A percentile compares a stretch with the other conserved stretches of the same genome.
Conservation (phyloP, 306 rosid genomes). For the Herpetospermum pedunculosum region DNA sequence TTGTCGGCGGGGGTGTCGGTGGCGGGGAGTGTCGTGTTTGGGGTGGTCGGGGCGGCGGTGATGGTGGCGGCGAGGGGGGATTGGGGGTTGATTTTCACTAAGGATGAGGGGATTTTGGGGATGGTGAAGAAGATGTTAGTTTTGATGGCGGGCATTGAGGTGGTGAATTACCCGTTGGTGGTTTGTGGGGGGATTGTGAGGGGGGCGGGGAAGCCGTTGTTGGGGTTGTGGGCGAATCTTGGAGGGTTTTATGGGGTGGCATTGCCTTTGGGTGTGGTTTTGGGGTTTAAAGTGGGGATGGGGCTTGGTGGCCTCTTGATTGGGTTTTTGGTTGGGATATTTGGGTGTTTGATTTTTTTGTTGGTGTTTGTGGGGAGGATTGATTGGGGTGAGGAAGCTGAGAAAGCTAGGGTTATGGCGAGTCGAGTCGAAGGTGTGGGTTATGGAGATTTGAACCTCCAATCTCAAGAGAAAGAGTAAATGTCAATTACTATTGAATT, state of each 20-base stretch:
- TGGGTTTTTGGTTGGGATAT: slow-evolving; percentile 47
- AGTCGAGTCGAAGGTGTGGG: too few relatives aligned
- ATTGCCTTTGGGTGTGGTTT: slow-evolving; percentile 49
- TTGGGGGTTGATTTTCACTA: slow-evolving; percentile 70
- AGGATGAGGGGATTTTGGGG: slow-evolving; percentile 29
- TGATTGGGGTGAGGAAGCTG: slow-evolving; percentile 53
- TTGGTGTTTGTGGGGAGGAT: slow-evolving; percentile 36
- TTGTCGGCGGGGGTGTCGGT: slow-evolving; percentile 46
- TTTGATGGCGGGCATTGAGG: slow-evolving; percentile 64
- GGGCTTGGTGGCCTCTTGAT: slow-evolving; percentile 55
- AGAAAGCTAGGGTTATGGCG: slow-evolving; percentile 40
- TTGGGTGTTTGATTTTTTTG: slow-evolving; percentile 31
- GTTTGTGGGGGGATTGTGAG: slow-evolving; percentile 77
- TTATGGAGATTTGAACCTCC: too few relatives aligned
- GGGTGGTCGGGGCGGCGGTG: slow-evolving; percentile 41
- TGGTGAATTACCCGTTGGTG: slow-evolving; percentile 63
- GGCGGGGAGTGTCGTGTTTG: slow-evolving; percentile 20
- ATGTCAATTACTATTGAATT: too few relatives aligned
- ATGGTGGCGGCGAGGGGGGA: slow-evolving; percentile 65
- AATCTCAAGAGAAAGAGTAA: too few relatives aligned
- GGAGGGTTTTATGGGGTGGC: slow-evolving; percentile 76
- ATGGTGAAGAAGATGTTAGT: slow-evolving; percentile 68
- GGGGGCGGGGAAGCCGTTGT: slow-evolving; percentile 68
- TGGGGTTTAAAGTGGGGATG: slow-evolving; percentile 51
- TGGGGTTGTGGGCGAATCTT: slow-evolving; percentile 60